These are phyloP conservation scores for Suhomyces canberraensis DNA, from an alignment of 805 yeast species.

Conservation along the genomic window DNA sequence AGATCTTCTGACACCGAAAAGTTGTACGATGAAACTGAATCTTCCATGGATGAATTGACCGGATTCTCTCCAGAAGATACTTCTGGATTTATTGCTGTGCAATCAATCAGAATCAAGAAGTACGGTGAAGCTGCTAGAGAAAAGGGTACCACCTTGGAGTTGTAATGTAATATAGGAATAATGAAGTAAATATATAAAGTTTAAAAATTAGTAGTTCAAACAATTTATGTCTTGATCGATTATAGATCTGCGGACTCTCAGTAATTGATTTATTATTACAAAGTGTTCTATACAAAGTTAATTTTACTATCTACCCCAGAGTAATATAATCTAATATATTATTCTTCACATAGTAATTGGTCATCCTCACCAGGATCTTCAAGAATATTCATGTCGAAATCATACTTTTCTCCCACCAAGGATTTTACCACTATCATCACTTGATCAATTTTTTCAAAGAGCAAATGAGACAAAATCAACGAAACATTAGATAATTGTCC, in stretches of 20 bases:
- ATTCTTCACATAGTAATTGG: too few relatives aligned
- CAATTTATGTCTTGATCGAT: too few relatives aligned
- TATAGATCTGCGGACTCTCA: too few relatives aligned
- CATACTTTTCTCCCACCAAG: constrained; percentile 35
- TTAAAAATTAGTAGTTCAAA: too few relatives aligned
- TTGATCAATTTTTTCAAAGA: constrained; percentile 29
- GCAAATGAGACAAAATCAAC: constrained; percentile 27
- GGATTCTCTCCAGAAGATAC: constrained; percentile 98
- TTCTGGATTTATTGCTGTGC: constrained; percentile 95
- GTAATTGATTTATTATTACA: too few relatives aligned
- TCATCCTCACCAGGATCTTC: constrained; percentile 8
- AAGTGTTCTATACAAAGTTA: too few relatives aligned
- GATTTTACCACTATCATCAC: constrained; percentile 25
- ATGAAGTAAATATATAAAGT: constrained; percentile 6
- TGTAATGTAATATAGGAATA: constrained; percentile 23
- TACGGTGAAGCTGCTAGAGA: constrained; percentile 94
- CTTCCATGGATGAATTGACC: constrained; percentile 98
- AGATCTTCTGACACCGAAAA: constrained; percentile 95
- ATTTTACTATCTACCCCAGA: too few relatives aligned
- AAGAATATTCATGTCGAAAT: constrained; percentile 13
- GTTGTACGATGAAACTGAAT: constrained; percentile 95
- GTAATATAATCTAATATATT: too few relatives aligned
- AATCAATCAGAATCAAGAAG: constrained; percentile 97
- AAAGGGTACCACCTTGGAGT: constrained; percentile 54
- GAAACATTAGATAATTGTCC: constrained; percentile 28